Percentiles rank a stretch among this genome's conserved stretches.
Evolutionary conservation across 1,284 basidiomycete species (phyloP).

Genomic region (Farysia itapuensis): DNA sequence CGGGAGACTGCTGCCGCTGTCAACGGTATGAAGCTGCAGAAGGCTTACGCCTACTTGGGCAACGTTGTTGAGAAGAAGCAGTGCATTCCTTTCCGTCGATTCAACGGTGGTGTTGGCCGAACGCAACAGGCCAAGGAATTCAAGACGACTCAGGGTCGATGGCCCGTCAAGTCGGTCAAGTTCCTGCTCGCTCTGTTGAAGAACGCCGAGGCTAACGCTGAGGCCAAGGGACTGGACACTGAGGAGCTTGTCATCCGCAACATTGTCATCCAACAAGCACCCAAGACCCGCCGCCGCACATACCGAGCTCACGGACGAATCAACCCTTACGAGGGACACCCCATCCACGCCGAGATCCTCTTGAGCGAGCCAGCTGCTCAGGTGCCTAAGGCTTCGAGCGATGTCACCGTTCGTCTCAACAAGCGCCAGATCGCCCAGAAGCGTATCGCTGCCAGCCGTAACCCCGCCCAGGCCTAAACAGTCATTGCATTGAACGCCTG

Average conservation of each 20-base stretch:
- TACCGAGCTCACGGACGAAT: slow-evolving; percentile 97
- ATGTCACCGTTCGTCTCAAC: slow-evolving; percentile 47
- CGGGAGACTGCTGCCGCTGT: slow-evolving; percentile 65
- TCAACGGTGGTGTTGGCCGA: slow-evolving; percentile 94
- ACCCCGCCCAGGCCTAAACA: slow-evolving; percentile 28
- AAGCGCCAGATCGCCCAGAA: slow-evolving; percentile 57
- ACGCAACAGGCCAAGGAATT: slow-evolving; percentile 97
- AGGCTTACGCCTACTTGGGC: slow-evolving; percentile 91
- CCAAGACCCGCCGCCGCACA: slow-evolving; percentile 99
- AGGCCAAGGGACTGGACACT: slow-evolving; percentile 90
- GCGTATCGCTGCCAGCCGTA: slow-evolving; percentile 50
- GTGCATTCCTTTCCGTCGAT: slow-evolving; percentile 94
- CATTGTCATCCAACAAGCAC: slow-evolving; percentile 98
- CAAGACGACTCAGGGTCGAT: slow-evolving; percentile 95
- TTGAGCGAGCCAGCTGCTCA: slow-evolving; percentile 52
- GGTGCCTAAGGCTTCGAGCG: slow-evolving; percentile 52
- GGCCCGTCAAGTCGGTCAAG: slow-evolving; percentile 98
- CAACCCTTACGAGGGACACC: slow-evolving; percentile 73
- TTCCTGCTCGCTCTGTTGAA: slow-evolving; percentile 93
- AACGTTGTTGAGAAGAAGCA: slow-evolving; percentile 97
- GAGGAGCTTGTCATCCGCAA: slow-evolving; percentile 93
- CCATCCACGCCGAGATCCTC: slow-evolving; percentile 82
- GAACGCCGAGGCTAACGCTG: slow-evolving; percentile 99
- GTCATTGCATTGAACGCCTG: too few species aligned
- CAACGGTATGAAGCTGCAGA: slow-evolving; percentile 86